A percentile compares a stretch with the other conserved stretches of the same genome.
Conservation (phyloP, 768 basidiomycete genomes). For the Phylloporus sp. region DNA sequence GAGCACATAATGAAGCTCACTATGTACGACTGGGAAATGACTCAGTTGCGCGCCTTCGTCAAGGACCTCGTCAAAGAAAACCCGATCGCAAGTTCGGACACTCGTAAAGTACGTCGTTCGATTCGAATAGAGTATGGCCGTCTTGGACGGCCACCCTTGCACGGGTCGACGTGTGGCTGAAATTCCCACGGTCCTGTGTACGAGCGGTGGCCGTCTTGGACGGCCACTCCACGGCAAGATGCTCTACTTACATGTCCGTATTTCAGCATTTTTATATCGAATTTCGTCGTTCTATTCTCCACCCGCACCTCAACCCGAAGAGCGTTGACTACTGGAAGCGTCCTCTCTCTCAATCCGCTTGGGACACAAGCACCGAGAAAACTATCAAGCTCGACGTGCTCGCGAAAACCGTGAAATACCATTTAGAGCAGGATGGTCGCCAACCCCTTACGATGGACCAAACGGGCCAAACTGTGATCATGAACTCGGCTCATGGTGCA, state of each 20-base stretch:
- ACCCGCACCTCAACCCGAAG: neutral
- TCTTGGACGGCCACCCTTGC: too few species aligned
- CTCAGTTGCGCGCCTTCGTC: neutral
- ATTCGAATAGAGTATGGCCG: too few species aligned
- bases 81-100: neutral
- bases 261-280: slow-evolving; percentile 18
- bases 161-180: too few species aligned
- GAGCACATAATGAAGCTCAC: neutral
- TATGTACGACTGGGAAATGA: slow-evolving; percentile 11
- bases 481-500: neutral
- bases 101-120: neutral
- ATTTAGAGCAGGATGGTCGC: neutral
- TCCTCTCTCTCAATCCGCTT: too few species aligned
- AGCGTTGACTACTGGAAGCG: neutral
- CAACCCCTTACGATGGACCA: neutral
- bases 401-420: neutral
- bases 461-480: neutral
- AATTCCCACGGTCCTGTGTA: neutral
- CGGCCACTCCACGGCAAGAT: too few species aligned
- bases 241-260: neutral
- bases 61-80: slow-evolving; percentile 17
- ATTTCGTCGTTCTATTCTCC: slow-evolving; percentile 3
- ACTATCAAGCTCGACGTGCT: slow-evolving; percentile 10
- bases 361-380: neutral
- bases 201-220: neutral